Percentiles rank a stretch among this genome's conserved stretches.
Evolutionary conservation across 352 stramenopile species (phyloP).

Genomic region (Phytophthora podocarpi): DNA sequence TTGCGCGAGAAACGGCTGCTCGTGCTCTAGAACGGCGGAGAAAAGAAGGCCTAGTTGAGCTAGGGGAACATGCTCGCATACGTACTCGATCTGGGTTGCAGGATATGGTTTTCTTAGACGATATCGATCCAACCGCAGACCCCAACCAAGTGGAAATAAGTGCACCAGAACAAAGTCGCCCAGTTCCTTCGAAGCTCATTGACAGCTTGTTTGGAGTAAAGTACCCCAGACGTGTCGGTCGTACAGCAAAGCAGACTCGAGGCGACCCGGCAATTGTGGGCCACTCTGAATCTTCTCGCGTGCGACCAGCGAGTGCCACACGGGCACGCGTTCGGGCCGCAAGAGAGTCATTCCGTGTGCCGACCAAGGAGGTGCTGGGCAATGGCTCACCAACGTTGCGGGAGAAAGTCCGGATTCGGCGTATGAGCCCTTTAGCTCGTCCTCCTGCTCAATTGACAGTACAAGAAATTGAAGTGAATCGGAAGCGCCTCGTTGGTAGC

Average conservation of each 20-base stretch:
- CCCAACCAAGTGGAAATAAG: slow-evolving; percentile 4
- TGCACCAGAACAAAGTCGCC: slow-evolving; percentile 27
- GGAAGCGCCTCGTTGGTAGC: slow-evolving; percentile 61
- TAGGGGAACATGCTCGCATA: slow-evolving; percentile 47
- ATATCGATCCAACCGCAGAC: slow-evolving; percentile 8
- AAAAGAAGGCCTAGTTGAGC: slow-evolving; percentile 49
- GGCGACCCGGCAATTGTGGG: background rate
- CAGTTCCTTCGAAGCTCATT: slow-evolving; percentile 73
- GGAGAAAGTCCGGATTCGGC: slow-evolving; percentile 14
- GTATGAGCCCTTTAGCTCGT: slow-evolving; percentile 15
- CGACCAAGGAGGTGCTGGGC: slow-evolving; percentile 5
- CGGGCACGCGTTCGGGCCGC: slow-evolving; percentile 7
- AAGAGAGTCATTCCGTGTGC: slow-evolving; percentile 9
- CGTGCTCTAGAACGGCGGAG: slow-evolving; percentile 40
- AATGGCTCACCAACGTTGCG: slow-evolving; percentile 8
- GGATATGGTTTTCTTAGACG: slow-evolving; percentile 2
- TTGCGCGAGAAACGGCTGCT: slow-evolving; percentile 63
- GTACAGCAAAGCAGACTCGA: slow-evolving; percentile 18
- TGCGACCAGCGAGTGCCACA: slow-evolving; percentile 15
- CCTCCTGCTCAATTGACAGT: slow-evolving; percentile 24
- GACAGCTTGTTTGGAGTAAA: slow-evolving; percentile 70
- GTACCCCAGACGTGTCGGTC: slow-evolving; percentile 11
- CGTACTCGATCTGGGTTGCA: slow-evolving; percentile 47
- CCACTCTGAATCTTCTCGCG: slow-evolving; percentile 4
- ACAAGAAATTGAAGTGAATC: slow-evolving; percentile 65